Evolutionary conservation across 129 eudicot genomes (phyloP).

Genomic region (Glebionis coronaria): DNA sequence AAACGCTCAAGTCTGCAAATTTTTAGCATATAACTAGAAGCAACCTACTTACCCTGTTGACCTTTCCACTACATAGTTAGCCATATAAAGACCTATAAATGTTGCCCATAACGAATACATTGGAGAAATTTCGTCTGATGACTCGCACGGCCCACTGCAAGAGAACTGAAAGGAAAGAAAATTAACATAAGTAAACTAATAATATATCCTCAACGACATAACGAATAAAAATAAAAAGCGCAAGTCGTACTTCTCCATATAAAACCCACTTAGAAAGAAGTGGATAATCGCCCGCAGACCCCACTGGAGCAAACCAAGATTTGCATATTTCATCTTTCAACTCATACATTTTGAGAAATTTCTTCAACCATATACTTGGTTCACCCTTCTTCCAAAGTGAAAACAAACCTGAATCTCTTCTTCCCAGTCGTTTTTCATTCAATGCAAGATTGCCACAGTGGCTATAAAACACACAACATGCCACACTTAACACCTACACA

Average conservation of each 20-base stretch:
- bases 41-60: constrained; percentile 76
- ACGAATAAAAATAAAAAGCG: background rate
- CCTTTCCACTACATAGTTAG: constrained; percentile 96
- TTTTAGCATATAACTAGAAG: background rate
- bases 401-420: constrained; percentile 65
- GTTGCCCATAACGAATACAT: constrained; percentile 98
- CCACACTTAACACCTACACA: constrained; percentile 92
- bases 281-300: constrained; percentile 95
- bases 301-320: constrained; percentile 99
- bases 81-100: constrained; percentile 95
- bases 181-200: background rate
- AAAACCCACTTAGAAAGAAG: constrained; percentile 96
- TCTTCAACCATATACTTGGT: constrained; percentile 69
- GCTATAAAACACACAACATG: constrained; percentile 98
- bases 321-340: constrained; percentile 84
- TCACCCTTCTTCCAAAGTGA: constrained; percentile 84
- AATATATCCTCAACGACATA: constrained; percentile 10
- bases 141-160: constrained; percentile 77
- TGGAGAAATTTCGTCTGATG: constrained; percentile 94
- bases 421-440: constrained; percentile 65
- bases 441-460: constrained; percentile 96
- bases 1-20: background rate
- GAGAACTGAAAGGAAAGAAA: constrained; percentile 50
- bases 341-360: constrained; percentile 75
- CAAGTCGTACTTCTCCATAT: constrained; percentile 81